Conservation (phyloP, 2,329 filamentous ascomycete species). For the Cercospora beticola region DNA sequence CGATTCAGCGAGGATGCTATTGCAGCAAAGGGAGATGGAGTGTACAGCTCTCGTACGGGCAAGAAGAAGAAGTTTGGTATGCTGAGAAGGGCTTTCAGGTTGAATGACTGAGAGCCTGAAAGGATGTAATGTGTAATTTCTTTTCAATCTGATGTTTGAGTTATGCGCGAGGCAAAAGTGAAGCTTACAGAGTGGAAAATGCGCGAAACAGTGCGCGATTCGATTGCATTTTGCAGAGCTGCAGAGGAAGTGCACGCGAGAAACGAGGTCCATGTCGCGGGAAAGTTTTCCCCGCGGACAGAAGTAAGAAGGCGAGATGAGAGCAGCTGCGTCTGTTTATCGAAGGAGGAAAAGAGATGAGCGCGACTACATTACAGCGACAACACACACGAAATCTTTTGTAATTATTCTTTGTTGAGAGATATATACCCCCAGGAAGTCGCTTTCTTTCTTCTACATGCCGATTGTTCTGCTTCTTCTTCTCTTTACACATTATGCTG, state of each 20-base stretch:
- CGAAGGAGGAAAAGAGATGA: not conserved
- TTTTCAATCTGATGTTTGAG: not conserved
- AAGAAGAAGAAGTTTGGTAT: conserved; percentile 67
- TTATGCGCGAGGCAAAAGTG: not conserved
- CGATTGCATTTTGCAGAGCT: not conserved
- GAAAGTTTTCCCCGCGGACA: not conserved
- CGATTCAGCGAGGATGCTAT: conserved; percentile 17
- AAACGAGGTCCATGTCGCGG: not conserved
- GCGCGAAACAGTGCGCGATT: conserved; percentile 5
- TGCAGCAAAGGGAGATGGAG: conserved; percentile 30
- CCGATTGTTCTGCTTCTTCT: too few species aligned
- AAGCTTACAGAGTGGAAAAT: not conserved
- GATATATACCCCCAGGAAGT: not conserved
- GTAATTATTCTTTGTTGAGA: not conserved
- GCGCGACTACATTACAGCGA: not conserved
- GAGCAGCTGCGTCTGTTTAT: not conserved
- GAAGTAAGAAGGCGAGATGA: not conserved
- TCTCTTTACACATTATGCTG: conserved; percentile 1
- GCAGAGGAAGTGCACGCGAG: not conserved
- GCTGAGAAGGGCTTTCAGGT: conserved; percentile 64
- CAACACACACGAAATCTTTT: not conserved
- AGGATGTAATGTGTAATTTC: conserved; percentile 4
- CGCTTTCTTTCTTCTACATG: not conserved
- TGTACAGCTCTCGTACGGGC: conserved; percentile 38
- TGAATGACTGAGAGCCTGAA: conserved; percentile 48